Conservation (phyloP, 2,329 filamentous ascomycete species). For the Fusarium decemcellulare region DNA sequence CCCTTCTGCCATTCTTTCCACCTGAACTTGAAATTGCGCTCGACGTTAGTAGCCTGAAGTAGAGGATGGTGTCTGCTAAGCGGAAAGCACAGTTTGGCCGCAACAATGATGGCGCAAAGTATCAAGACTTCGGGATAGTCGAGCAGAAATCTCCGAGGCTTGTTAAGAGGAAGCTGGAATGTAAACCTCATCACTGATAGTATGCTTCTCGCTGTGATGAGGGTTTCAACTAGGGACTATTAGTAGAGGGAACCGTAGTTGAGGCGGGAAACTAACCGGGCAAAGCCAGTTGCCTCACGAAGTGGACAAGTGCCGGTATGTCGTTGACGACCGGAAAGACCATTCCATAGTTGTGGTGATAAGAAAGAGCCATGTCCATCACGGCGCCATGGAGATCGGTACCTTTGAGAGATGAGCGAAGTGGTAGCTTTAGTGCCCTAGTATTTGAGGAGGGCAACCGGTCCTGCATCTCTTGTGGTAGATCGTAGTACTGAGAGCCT, state of each 20-base stretch:
- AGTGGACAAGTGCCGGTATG: slow-evolving; percentile 76
- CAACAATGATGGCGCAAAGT: slow-evolving; percentile 78
- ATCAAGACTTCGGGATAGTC: slow-evolving; percentile 83
- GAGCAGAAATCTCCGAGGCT: slow-evolving; percentile 61
- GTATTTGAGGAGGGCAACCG: slow-evolving; percentile 75
- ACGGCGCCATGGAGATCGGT: slow-evolving; percentile 76
- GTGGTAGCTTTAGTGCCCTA: slow-evolving; percentile 67
- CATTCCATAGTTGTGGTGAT: slow-evolving; percentile 78
- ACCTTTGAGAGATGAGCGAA: slow-evolving; percentile 57
- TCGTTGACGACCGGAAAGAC: slow-evolving; percentile 80
- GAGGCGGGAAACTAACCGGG: slow-evolving; percentile 69
- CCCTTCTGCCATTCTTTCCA: slow-evolving; percentile 79
- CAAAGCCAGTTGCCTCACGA: slow-evolving; percentile 79
- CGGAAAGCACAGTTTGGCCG: slow-evolving; percentile 85
- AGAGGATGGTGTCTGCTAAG: slow-evolving; percentile 71
- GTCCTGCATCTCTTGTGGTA: slow-evolving; percentile 76
- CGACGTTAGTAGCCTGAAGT: slow-evolving; percentile 22
- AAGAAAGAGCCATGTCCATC: slow-evolving; percentile 73
- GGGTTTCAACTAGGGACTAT: slow-evolving; percentile 67
- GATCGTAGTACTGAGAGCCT: slow-evolving; percentile 61
- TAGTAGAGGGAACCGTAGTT: slow-evolving; percentile 32
- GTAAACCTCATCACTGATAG: slow-evolving; percentile 64
- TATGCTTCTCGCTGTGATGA: slow-evolving; percentile 61
- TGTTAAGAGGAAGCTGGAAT: slow-evolving; percentile 64
- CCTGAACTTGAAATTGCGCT: slow-evolving; percentile 62